A percentile compares a stretch with the other conserved stretches of the same genome.
Evolutionary conservation across 768 basidiomycete species (phyloP).

Genomic region (Thelephora ganbajun): DNA sequence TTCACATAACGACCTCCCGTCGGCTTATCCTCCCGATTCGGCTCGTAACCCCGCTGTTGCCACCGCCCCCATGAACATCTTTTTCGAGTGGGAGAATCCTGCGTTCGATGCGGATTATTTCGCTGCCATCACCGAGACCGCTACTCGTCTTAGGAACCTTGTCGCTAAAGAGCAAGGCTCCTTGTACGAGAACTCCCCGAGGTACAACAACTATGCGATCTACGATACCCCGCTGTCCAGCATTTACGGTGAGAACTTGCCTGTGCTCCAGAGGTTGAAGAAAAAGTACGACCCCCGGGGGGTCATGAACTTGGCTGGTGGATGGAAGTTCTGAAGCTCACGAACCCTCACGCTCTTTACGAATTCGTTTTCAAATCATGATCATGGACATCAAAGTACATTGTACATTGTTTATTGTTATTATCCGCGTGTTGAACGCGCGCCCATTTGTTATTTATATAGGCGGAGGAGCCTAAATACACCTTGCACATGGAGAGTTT

Average conservation of each 20-base stretch:
- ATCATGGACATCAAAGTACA: too few relatives aligned
- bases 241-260: constrained; percentile 39
- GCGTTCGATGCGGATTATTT: constrained; percentile 26
- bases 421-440: too few relatives aligned
- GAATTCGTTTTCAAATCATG: too few relatives aligned
- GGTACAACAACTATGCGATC: constrained; percentile 52
- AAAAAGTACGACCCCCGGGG: constrained; percentile 35
- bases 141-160: constrained; percentile 24
- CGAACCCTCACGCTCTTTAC: background rate
- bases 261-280: constrained; percentile 26
- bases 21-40: constrained; percentile 37
- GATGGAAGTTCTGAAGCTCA: constrained; percentile 29
- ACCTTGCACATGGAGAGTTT: too few relatives aligned
- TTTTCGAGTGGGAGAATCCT: constrained; percentile 29
- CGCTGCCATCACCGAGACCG: constrained; percentile 24
- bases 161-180: constrained; percentile 26
- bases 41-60: constrained; percentile 7
- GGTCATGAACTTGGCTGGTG: constrained; percentile 56
- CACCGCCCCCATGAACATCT: constrained; percentile 30
- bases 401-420: too few relatives aligned
- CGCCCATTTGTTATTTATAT: too few relatives aligned
- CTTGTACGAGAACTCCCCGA: constrained; percentile 20
- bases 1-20: constrained; percentile 18
- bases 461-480: too few relatives aligned
- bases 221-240: constrained; percentile 31